These are phyloP conservation scores for Pichia pseudocactophila DNA, from an alignment of 805 yeast species.

Conservation along the genomic window DNA sequence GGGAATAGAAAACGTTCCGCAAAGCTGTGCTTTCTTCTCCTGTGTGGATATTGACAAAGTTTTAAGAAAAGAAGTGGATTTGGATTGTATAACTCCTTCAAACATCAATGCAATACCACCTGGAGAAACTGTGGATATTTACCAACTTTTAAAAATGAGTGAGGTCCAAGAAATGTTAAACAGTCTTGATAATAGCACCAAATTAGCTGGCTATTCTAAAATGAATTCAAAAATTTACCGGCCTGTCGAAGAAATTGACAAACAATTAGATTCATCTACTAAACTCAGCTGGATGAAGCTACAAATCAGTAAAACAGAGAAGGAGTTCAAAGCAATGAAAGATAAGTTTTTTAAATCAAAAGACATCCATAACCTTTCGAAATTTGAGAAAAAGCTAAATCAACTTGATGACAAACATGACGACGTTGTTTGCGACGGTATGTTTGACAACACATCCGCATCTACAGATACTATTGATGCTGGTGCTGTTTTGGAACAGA, in stretches of 20 bases:
- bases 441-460: constrained; percentile 9
- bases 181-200: constrained; percentile 5
- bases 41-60: constrained; percentile 87
- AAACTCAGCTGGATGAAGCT: constrained; percentile 21
- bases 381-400: constrained; percentile 12
- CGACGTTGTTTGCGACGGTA: constrained; percentile 15
- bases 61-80: constrained; percentile 83
- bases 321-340: constrained; percentile 24
- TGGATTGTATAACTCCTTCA: constrained; percentile 89
- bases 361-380: constrained; percentile 10
- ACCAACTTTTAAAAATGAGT: constrained; percentile 35
- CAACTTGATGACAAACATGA: constrained; percentile 13
- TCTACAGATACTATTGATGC: constrained; percentile 18
- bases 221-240: constrained; percentile 10
- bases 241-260: constrained; percentile 24
- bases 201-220: constrained; percentile 11
- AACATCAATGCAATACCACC: constrained; percentile 60
- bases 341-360: constrained; percentile 14
- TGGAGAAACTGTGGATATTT: constrained; percentile 71
- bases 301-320: constrained; percentile 23
- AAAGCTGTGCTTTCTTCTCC: constrained; percentile 90
- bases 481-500: constrained; percentile 9
- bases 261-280: constrained; percentile 16
- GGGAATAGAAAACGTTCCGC: constrained; percentile 86
- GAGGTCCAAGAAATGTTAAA: constrained; percentile 24